Conservation (phyloP, 2,329 filamentous ascomycete genomes). For the Dactylonectria macrodidyma region DNA sequence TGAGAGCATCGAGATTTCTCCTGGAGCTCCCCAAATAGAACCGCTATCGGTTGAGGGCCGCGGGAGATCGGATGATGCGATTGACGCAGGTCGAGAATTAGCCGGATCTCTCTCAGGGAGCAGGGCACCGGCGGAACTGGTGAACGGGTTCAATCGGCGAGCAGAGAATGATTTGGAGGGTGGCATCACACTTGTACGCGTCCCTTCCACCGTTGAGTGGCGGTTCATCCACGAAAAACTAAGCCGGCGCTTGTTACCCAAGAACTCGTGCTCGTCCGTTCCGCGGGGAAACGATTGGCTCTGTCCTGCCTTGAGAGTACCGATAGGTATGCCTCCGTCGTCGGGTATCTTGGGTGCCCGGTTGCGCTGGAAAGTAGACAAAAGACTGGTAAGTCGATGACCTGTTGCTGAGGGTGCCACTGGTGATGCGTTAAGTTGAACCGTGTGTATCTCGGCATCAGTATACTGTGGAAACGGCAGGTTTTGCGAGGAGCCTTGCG, state of each 20-base stretch:
- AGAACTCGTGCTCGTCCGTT: conserved; percentile 68
- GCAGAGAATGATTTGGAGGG: conserved; percentile 57
- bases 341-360: conserved; percentile 71
- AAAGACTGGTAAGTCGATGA: conserved; percentile 63
- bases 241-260: conserved; percentile 68
- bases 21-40: conserved; percentile 78
- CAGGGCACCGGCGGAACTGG: conserved; percentile 64
- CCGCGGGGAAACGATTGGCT: conserved; percentile 83
- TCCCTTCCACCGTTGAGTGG: conserved; percentile 63
- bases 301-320: conserved; percentile 78
- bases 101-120: conserved; percentile 70
- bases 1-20: conserved; percentile 59
- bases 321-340: conserved; percentile 71
- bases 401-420: conserved; percentile 49
- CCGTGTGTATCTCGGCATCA: conserved; percentile 63
- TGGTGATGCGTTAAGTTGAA: conserved; percentile 59
- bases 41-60: conserved; percentile 85
- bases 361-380: conserved; percentile 75
- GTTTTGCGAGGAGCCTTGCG: conserved; percentile 72
- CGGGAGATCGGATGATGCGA: conserved; percentile 79
- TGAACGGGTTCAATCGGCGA: conserved; percentile 62
- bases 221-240: conserved; percentile 75
- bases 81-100: conserved; percentile 77
- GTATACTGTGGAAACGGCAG: conserved; percentile 67
- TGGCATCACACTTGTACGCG: conserved; percentile 47